Conservation (phyloP, 1,284 basidiomycete species). For the Cryptococcus neoformans region DNA sequence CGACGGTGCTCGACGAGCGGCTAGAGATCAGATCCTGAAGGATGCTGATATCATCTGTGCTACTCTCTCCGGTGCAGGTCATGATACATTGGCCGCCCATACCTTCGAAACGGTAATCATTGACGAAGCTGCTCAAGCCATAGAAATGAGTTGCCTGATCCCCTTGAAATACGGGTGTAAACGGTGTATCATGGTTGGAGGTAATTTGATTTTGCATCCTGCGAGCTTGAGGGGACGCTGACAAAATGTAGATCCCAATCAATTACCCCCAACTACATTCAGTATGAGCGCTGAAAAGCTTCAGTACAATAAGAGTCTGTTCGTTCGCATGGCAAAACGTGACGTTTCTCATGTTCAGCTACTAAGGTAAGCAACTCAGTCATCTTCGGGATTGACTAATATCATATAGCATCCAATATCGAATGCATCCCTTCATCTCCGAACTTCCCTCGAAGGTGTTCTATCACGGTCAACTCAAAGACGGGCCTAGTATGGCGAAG, state of each 20-base stretch:
- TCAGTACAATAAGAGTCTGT: slow-evolving; percentile 85
- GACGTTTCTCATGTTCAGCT: slow-evolving; percentile 79
- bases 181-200: slow-evolving; percentile 92
- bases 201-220: slow-evolving; percentile 50
- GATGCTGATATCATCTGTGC: slow-evolving; percentile 93
- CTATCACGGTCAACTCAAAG: slow-evolving; percentile 74
- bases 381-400: not conserved
- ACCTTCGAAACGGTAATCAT: slow-evolving; percentile 97
- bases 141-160: slow-evolving; percentile 95
- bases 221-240: not conserved
- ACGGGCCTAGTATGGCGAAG: slow-evolving; percentile 83
- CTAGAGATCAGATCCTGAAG: slow-evolving; percentile 70
- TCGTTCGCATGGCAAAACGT: slow-evolving; percentile 84
- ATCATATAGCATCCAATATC: slow-evolving; percentile 76
- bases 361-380: slow-evolving; percentile 61
- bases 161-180: slow-evolving; percentile 85
- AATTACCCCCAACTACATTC: slow-evolving; percentile 94
- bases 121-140: slow-evolving; percentile 96
- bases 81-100: slow-evolving; percentile 77
- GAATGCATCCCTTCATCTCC: slow-evolving; percentile 98
- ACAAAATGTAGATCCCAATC: slow-evolving; percentile 75
- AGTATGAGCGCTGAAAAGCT: slow-evolving; percentile 78
- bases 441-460: slow-evolving; percentile 68
- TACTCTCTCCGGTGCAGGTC: slow-evolving; percentile 89
- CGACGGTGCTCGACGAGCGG: slow-evolving; percentile 71